Evolutionary conservation across 768 basidiomycete genomes (phyloP).

Genomic region (Lyophyllum atratum): DNA sequence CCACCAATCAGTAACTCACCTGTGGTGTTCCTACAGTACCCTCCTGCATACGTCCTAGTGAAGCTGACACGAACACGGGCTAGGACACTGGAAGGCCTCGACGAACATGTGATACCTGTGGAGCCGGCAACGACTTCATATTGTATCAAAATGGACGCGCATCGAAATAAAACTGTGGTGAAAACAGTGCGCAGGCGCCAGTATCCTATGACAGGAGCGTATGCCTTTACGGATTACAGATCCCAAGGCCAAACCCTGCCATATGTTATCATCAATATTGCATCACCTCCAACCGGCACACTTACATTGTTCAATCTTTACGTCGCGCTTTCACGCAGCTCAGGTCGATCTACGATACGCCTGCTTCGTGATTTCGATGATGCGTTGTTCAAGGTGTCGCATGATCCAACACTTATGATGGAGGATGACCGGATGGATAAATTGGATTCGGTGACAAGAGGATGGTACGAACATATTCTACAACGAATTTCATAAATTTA

Average conservation of each 20-base stretch:
- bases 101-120: neutral
- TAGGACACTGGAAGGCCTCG: neutral
- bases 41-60: neutral
- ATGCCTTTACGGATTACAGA: conserved; percentile 42
- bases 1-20: neutral
- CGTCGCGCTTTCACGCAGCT: conserved; percentile 34
- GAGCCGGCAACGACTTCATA: neutral
- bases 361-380: conserved; percentile 33
- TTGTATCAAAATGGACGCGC: neutral
- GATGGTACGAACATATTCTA: too few species aligned
- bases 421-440: neutral
- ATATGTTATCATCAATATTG: conserved; percentile 36
- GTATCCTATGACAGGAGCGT: conserved; percentile 19
- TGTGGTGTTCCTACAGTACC: neutral
- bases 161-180: neutral
- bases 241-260: conserved; percentile 39
- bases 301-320: conserved; percentile 32
- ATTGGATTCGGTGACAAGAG: neutral
- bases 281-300: conserved; percentile 22
- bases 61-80: neutral
- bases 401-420: neutral
- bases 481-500: too few species aligned
- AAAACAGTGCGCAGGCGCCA: neutral
- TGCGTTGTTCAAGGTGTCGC: conserved; percentile 19
- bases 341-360: conserved; percentile 27